Percentiles rank a stretch among this genome's conserved stretches.
These are phyloP conservation scores for Colletotrichum abscissum DNA, from an alignment of 2,329 filamentous ascomycete species.

Conservation along the genomic window DNA sequence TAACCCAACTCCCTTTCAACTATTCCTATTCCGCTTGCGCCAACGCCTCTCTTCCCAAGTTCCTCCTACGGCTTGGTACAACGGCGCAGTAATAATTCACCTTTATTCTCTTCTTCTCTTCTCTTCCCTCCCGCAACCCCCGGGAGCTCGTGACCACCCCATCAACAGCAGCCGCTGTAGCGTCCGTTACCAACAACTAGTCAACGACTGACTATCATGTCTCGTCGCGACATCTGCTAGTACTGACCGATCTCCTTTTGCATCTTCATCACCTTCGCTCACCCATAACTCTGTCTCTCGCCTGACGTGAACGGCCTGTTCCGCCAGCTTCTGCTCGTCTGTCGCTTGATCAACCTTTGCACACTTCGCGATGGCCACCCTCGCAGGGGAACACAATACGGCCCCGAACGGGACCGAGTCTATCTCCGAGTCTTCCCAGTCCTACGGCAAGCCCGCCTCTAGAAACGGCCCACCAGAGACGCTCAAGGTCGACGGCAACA, in stretches of 20 bases:
- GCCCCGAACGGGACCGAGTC: slow-evolving; percentile 22
- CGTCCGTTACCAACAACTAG: neutral
- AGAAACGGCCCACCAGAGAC: slow-evolving; percentile 17
- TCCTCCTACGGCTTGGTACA: neutral
- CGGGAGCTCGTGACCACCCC: neutral
- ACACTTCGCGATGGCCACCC: slow-evolving; percentile 6
- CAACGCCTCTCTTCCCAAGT: neutral
- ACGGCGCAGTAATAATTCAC: neutral
- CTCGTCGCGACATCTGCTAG: slow-evolving; percentile 17
- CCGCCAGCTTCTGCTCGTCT: neutral
- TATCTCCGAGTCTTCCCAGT: slow-evolving; percentile 32
- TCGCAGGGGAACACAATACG: neutral
- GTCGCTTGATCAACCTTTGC: neutral
- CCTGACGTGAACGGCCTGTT: neutral
- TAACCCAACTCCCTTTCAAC: neutral
- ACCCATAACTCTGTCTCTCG: neutral
- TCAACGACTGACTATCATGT: slow-evolving; percentile 31
- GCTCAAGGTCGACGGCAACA: slow-evolving; percentile 43
- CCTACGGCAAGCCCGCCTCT: slow-evolving; percentile 30
- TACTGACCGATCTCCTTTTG: slow-evolving; percentile 1
- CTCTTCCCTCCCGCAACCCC: neutral
- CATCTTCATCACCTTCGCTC: neutral
- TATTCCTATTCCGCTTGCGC: neutral
- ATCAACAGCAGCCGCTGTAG: slow-evolving; percentile 2
- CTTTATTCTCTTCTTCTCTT: neutral